Base-by-base conservation (phyloP, 805 yeast species). In the Saturnispora ahearnii region DNA sequence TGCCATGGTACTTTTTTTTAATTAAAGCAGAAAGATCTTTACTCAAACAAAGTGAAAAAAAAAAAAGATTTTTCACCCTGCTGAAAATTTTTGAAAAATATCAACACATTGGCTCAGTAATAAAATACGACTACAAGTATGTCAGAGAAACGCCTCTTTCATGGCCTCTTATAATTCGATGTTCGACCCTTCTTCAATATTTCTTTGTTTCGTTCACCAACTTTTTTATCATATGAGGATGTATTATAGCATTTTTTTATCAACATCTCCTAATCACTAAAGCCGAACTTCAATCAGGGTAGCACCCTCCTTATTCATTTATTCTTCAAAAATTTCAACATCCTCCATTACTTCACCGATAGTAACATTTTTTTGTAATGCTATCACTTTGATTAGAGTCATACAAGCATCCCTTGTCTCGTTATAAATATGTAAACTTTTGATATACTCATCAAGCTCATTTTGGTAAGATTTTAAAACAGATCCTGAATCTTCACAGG, bases 351-450 rank as follows among this genome's bases (percentile, higher is more conserved):
- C 72, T 34, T 73, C 79, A 11, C 66, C 62, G 5, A 77, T 59
- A 42, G 73, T 67, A 28, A 75, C 64, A 26, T 71, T 66, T 51
- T 78, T 69, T 52, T 79, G 83, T 46, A 77, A 79, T 0, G 87
- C 84, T 31, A 83, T 79, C 68, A 80, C 62, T 38, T 76, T 74
- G 10, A 80, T 73, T 53, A 84, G 60, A 6, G 75, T 72, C 48
- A 81, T 58, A 0, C 87, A 85, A 2, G 73, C 70, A 58, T 83
- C 89, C 57, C 77, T 74, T 24, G 84, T 63, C 52, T 81, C 87
- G 57, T 83, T 80, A 62, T 82, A 84, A 48, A 68, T 64, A 53
- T 79, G 78, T 37, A 83, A 62, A 46, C 71, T 69, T 28, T 62
- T 59, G 24, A 83, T 78, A 55, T 84, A 87, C 28, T 61, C 58